These are phyloP conservation scores for Talaromyces sp. DNA, from an alignment of 2,329 filamentous ascomycete genomes.

Conservation along the genomic window DNA sequence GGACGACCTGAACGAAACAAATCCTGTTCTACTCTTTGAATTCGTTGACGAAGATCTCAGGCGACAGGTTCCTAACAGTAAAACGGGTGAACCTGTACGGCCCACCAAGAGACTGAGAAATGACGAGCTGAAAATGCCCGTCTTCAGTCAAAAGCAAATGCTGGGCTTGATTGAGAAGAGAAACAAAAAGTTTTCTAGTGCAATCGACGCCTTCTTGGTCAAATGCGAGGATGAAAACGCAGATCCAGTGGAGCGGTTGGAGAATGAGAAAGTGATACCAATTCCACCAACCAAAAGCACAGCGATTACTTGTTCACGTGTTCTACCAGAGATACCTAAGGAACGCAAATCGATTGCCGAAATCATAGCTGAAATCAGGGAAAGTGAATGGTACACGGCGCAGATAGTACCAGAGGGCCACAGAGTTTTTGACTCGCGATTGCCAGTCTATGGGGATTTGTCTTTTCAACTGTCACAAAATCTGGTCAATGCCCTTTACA, in stretches of 20 bases:
- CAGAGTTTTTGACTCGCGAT: slow-evolving; percentile 81
- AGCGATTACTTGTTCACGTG: slow-evolving; percentile 37
- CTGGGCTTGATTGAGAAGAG: slow-evolving; percentile 81
- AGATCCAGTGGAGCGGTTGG: slow-evolving; percentile 65
- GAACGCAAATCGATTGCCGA: slow-evolving; percentile 76
- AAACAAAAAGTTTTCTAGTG: slow-evolving; percentile 74
- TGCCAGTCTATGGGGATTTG: slow-evolving; percentile 74
- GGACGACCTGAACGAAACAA: slow-evolving; percentile 46
- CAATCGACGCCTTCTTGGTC: slow-evolving; percentile 72
- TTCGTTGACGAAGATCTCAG: slow-evolving; percentile 90
- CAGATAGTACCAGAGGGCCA: slow-evolving; percentile 94
- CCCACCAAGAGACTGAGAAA: slow-evolving; percentile 64
- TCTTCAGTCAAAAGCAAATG: slow-evolving; percentile 91
- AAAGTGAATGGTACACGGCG: slow-evolving; percentile 78
- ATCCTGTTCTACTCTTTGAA: slow-evolving; percentile 72
- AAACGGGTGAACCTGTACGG: slow-evolving; percentile 67
- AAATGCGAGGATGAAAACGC: slow-evolving; percentile 57
- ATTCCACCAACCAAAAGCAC: slow-evolving; percentile 40
- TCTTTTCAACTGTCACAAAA: slow-evolving; percentile 83
- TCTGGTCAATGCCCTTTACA: slow-evolving; percentile 93
- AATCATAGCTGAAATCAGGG: slow-evolving; percentile 78
- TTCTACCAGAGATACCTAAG: slow-evolving; percentile 68
- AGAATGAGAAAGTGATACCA: slow-evolving; percentile 60
- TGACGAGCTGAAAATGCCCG: slow-evolving; percentile 83
- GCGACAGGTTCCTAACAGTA: slow-evolving; percentile 65